Evolutionary conservation across 306 rosid species (phyloP), one percentile per base, ranked within the genome.

Genomic region (Sindora glabra): DNA sequence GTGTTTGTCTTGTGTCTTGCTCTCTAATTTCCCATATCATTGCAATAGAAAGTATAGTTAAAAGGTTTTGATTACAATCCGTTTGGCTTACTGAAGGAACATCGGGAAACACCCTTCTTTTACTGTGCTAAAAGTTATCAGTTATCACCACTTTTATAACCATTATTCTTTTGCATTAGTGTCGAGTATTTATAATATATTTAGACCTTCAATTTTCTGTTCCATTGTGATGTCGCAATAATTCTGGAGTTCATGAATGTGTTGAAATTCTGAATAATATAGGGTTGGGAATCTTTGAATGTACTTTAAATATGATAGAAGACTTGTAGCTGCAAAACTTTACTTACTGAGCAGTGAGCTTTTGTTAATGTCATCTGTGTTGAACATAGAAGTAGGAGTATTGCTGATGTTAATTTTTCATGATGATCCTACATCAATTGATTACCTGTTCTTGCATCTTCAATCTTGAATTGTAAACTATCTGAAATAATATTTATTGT

Each of bases 211-310:
- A n/a, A n/a, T n/a, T n/a, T n/a, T n/a, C n/a, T n/a, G n/a, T n/a
- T n/a, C n/a, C n/a, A n/a, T n/a, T n/a, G n/a, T n/a, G n/a, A n/a
- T n/a, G n/a, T n/a, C n/a, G n/a, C n/a, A n/a, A n/a, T n/a, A n/a
- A n/a, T n/a, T n/a, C n/a, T n/a, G n/a, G n/a, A n/a, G 44, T 49
- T 76, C 19, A 55, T 57, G 58, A 34, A 37, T 48, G 24, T 48
- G 68, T 61, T 71, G 67, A 42, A 67, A 66, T 33, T 50, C 48
- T 49, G 7, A 56, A 25, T 9, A 26, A 67, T 62, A 17, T 70
- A 25, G 22, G 41, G 5, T 36, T 37, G 23, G 30, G 19, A 56
- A 8, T 56, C 14, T 37, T 6, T 37, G 25, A 48, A 65, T 13
- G 14, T 49, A 52, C 53, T 59, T 59, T 5, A 14, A 15, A 25